These are phyloP conservation scores for Barnettozyma populi DNA, from an alignment of 805 yeast genomes.

Conservation along the genomic window DNA sequence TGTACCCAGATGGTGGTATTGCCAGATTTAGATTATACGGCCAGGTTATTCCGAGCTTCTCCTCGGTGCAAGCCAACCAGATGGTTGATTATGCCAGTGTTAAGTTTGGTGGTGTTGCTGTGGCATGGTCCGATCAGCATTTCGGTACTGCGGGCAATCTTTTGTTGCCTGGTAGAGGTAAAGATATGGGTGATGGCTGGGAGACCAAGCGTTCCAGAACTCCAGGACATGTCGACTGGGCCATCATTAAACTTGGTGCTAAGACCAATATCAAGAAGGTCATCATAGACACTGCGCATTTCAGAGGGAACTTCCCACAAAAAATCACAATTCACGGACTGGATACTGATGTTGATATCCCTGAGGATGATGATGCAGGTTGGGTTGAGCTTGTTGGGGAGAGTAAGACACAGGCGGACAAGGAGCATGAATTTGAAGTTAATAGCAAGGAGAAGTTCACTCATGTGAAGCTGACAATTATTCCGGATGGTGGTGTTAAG, in stretches of 20 bases:
- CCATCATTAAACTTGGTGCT: constrained; percentile 72
- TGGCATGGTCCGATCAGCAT: constrained; percentile 83
- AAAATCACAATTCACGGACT: constrained; percentile 64
- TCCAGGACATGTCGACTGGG: constrained; percentile 90
- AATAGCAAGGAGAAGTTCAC: constrained; percentile 36
- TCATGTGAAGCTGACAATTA: constrained; percentile 74
- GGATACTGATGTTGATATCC: constrained; percentile 31
- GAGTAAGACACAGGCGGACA: constrained; percentile 76
- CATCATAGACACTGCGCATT: constrained; percentile 87
- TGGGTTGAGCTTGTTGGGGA: constrained; percentile 68
- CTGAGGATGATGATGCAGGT: constrained; percentile 33
- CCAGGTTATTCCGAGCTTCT: constrained; percentile 64
- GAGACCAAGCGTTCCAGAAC: constrained; percentile 87
- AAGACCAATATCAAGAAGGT: constrained; percentile 50
- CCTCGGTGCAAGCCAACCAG: constrained; percentile 26
- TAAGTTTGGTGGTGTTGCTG: constrained; percentile 83
- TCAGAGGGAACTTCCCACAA: constrained; percentile 93
- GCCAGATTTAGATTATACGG: constrained; percentile 93
- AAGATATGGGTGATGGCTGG: constrained; percentile 98
- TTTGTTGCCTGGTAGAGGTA: constrained; percentile 88
- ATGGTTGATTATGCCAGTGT: constrained; percentile 76
- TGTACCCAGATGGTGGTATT: constrained; percentile 98
- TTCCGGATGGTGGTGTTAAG: constrained; percentile 97
- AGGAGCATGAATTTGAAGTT: constrained; percentile 55
- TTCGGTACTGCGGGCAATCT: constrained; percentile 90